A percentile compares a stretch with the other conserved stretches of the same genome.
Evolutionary conservation across 2,329 filamentous ascomycete species (phyloP).

Genomic region (Escovopsis sp.): DNA sequence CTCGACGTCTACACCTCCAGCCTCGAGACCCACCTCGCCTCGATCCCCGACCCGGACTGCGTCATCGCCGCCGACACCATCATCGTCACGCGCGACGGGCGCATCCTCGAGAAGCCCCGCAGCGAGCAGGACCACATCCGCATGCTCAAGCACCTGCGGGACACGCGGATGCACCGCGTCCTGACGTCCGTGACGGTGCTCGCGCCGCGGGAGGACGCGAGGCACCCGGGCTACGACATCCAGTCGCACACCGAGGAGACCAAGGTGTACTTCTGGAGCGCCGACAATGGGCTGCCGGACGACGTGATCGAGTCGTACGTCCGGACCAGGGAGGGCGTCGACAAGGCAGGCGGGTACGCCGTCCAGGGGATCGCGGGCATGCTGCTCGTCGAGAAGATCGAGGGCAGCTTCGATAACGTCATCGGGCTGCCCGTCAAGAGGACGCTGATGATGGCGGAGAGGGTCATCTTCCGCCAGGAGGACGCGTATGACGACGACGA

Average conservation of each 20-base stretch:
- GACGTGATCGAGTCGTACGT: conserved; percentile 71
- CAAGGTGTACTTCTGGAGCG: conserved; percentile 67
- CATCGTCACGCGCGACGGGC: conserved; percentile 59
- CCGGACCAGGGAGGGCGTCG: conserved; percentile 74
- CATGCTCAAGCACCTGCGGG: conserved; percentile 71
- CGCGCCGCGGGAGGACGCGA: conserved; percentile 63
- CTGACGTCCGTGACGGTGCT: conserved; percentile 77
- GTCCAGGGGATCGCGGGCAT: conserved; percentile 80
- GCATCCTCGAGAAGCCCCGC: conserved; percentile 81
- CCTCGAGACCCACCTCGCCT: conserved; percentile 26
- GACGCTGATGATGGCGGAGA: conserved; percentile 70
- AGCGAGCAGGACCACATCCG: conserved; percentile 65
- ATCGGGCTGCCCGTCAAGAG: conserved; percentile 73
- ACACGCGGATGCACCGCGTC: conserved; percentile 64
- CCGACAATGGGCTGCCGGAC: conserved; percentile 45
- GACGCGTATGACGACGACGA: conserved; percentile 40
- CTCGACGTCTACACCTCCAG: conserved; percentile 48
- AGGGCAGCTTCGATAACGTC: conserved; percentile 87
- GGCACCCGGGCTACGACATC: conserved; percentile 72
- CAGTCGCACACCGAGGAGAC: conserved; percentile 81
- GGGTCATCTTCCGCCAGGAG: conserved; percentile 63
- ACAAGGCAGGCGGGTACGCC: conserved; percentile 94
- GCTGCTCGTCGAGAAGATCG: conserved; percentile 74
- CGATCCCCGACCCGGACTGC: conserved; percentile 55
- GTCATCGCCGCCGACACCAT: conserved; percentile 87